Conservation (phyloP, 1,284 basidiomycete species). For the Peniophora sp. region DNA sequence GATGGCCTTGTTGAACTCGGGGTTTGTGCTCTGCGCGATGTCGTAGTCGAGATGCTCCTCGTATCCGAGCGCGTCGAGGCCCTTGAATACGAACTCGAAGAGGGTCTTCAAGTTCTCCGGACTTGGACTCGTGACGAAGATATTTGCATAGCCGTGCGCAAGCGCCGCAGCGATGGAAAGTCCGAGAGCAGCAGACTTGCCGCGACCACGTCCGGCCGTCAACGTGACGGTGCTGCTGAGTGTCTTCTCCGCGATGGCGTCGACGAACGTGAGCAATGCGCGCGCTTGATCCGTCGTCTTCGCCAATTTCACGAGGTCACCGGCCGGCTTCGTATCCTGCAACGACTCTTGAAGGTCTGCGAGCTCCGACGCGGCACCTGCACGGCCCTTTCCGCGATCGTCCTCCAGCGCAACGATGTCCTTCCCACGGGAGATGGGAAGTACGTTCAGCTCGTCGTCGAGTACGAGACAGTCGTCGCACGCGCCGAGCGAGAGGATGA, state of each 20-base stretch:
- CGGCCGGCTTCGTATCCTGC: slow-evolving; percentile 81
- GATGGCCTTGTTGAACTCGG: slow-evolving; percentile 93
- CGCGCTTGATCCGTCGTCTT: slow-evolving; percentile 71
- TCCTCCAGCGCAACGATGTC: slow-evolving; percentile 77
- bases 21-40: slow-evolving; percentile 88
- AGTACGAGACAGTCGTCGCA: slow-evolving; percentile 89
- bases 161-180: slow-evolving; percentile 91
- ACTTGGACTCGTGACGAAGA: slow-evolving; percentile 96
- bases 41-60: slow-evolving; percentile 99
- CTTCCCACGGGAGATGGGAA: slow-evolving; percentile 94
- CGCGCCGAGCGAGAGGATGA: slow-evolving; percentile 89
- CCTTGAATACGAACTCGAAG: slow-evolving; percentile 99
- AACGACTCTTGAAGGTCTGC: slow-evolving; percentile 78
- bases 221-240: slow-evolving; percentile 93
- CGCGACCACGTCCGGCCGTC: slow-evolving; percentile 91
- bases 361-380: slow-evolving; percentile 52
- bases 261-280: slow-evolving; percentile 87
- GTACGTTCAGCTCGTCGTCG: slow-evolving; percentile 97
- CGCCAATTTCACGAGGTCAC: slow-evolving; percentile 77
- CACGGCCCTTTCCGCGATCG: slow-evolving; percentile 43
- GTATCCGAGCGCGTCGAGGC: slow-evolving; percentile 90
- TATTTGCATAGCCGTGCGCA: slow-evolving; percentile 94
- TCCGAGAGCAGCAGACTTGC: slow-evolving; percentile 95
- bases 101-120: slow-evolving; percentile 97
- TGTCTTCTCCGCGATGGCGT: slow-evolving; percentile 88